Percentiles rank a stretch among this genome's conserved stretches.
Conservation (phyloP, 306 rosid species). For the Castanospermum australe region DNA sequence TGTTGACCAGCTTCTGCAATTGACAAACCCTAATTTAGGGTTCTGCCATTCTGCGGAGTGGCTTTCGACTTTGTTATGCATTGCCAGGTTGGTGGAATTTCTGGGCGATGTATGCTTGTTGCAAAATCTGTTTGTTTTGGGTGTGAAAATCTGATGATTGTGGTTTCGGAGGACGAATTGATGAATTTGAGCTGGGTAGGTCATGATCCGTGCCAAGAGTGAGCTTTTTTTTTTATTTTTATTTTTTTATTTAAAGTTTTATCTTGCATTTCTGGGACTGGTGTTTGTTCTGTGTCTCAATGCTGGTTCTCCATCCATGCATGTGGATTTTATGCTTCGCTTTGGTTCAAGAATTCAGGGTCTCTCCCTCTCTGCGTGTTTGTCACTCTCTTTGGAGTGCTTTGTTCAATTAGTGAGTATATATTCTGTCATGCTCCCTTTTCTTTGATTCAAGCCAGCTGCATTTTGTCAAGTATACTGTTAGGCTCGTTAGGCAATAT, state of each 20-base stretch:
- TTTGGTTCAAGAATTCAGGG: not conserved
- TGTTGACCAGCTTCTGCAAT: not conserved
- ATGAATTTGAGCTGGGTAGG: slow-evolving; percentile 30
- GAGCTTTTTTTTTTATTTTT: slow-evolving; percentile 11
- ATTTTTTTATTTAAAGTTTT: not conserved
- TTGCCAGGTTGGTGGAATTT: slow-evolving; percentile 30
- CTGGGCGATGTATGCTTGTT: slow-evolving; percentile 21
- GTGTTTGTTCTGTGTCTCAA: slow-evolving; percentile 5
- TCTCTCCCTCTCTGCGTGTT: not conserved
- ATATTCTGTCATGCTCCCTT: not conserved
- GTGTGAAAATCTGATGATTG: slow-evolving; percentile 27
- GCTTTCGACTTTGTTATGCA: slow-evolving; percentile 23
- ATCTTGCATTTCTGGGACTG: slow-evolving; percentile 21
- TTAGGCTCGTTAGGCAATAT: not conserved
- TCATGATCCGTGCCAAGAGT: slow-evolving; percentile 28
- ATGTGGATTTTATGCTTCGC: slow-evolving; percentile 33
- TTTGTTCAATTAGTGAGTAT: not conserved
- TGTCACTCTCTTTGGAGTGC: not conserved
- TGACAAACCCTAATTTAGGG: slow-evolving; percentile 39
- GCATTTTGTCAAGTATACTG: not conserved
- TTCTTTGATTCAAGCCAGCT: slow-evolving; percentile 11
- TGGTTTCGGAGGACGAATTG: slow-evolving; percentile 20
- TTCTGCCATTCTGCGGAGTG: not conserved
- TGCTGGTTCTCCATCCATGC: slow-evolving; percentile 37
- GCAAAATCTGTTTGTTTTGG: slow-evolving; percentile 1